Evolutionary conservation across 2,329 filamentous ascomycete species (phyloP).

Genomic region (Lasiodiplodia gonubiensis): DNA sequence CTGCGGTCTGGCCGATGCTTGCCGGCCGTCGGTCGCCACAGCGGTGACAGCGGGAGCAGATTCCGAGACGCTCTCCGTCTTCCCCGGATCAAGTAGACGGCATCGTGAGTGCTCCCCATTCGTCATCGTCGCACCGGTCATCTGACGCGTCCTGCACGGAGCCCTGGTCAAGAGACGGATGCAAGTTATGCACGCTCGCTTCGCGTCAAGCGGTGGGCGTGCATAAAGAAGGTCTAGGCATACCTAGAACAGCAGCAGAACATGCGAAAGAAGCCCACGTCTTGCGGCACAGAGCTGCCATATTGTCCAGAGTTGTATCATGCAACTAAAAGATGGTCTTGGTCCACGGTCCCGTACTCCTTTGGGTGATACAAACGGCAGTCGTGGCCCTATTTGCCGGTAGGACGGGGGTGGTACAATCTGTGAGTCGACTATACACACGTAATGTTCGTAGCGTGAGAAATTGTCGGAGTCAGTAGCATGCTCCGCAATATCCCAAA

Average conservation of each 20-base stretch:
- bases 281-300: background rate
- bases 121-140: slow-evolving; percentile 18
- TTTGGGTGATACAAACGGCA: background rate
- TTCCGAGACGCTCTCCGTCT: slow-evolving; percentile 2
- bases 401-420: background rate
- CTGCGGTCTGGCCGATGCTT: background rate
- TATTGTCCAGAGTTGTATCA: background rate
- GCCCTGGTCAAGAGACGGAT: background rate
- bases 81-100: slow-evolving; percentile 2
- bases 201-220: background rate
- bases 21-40: slow-evolving; percentile 4
- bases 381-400: background rate
- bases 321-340: background rate
- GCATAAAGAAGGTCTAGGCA: slow-evolving; percentile 17
- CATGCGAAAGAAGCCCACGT: background rate
- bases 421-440: background rate
- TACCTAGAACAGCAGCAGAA: background rate
- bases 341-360: background rate
- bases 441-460: background rate
- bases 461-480: background rate
- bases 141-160: background rate
- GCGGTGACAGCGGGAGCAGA: background rate
- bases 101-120: background rate
- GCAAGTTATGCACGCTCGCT: background rate
- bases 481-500: background rate